Evolutionary conservation across 768 basidiomycete genomes (phyloP), one percentile per base, ranked within the genome.

Genomic region (Leccinum disarticulatum): DNA sequence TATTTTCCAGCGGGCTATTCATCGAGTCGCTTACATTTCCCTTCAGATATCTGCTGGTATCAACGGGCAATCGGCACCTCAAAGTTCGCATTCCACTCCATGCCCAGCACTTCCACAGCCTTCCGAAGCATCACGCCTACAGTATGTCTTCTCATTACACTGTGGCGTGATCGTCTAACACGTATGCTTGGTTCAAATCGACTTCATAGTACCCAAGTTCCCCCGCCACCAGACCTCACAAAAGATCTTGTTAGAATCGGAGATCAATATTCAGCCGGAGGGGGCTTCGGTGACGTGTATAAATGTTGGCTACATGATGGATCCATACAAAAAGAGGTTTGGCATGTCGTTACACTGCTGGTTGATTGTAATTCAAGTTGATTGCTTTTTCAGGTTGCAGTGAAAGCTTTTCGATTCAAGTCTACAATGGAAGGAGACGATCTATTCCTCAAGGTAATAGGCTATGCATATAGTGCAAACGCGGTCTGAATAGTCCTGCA

Each of bases 401-500:
- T 55, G 3, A 55, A 59, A 4, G 31, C 58, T 3, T 43, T 51
- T 1, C 28, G 59, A n/a, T 59, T 59, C n/a, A 14, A 11, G n/a
- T 31, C 13, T 36, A 30, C 30, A 1, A 19, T 55, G 1, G 48
- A 52, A 22, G 54, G 38, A 13, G 49, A 52, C 4, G 3, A 49
- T 33, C 27, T 15, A 35, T n/a, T 15, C 6, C 2, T 5, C 53
- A 55, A 59, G 53, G 58, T 54, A n/a, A 25, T 4, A 7, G 22
- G 15, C 33, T n/a, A 43, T 43, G 1, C 9, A 46, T 46, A 19
- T 10, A 46, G n/a, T 11, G 19, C 10, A 46, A 46, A 46, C 9
- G 30, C 43, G 17, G 8, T 46, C 9, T 46, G 4, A 46, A 46
- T 19, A 3, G 19, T 2, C 19, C 3, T 11, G 11, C n/a, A 46